Percentiles rank a stretch among this genome's conserved stretches.
Evolutionary conservation across 257 asterid species (phyloP).

Genomic region (Scutellaria baicalensis): DNA sequence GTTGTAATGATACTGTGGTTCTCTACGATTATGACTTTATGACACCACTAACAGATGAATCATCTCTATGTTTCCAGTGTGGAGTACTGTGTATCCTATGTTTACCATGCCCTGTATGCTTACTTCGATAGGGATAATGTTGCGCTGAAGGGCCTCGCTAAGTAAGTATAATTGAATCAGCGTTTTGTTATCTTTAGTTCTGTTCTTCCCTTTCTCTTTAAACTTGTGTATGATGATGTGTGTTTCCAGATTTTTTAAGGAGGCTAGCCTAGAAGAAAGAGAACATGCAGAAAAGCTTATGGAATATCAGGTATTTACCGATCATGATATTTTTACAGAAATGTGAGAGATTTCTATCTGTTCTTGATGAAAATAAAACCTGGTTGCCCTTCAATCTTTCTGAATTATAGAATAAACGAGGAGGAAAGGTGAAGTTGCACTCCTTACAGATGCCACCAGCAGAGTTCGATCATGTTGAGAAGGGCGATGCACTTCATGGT

Average conservation of each 20-base stretch:
- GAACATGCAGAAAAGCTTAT: constrained; percentile 85
- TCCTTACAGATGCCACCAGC: constrained; percentile 42
- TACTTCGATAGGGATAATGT: constrained; percentile 87
- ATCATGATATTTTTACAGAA: not conserved
- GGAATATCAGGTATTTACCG: constrained; percentile 63
- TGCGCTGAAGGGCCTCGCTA: constrained; percentile 82
- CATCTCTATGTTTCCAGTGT: constrained; percentile 43
- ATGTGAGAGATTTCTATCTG: not conserved
- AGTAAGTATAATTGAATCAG: constrained; percentile 30
- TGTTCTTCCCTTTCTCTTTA: not conserved
- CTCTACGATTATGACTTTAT: not conserved
- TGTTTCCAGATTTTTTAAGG: constrained; percentile 67
- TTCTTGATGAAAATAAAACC: not conserved
- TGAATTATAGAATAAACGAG: constrained; percentile 57
- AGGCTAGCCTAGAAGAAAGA: constrained; percentile 74
- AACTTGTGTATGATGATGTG: not conserved
- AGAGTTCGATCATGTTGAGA: constrained; percentile 67
- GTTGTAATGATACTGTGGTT: not conserved
- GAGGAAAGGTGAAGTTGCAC: constrained; percentile 71
- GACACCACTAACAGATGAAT: constrained; percentile 6
- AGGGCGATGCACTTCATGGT: constrained; percentile 87
- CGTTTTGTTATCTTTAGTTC: not conserved
- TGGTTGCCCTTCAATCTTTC: not conserved
- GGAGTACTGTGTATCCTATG: constrained; percentile 74
- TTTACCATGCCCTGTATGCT: constrained; percentile 64